Percentiles rank a stretch among this genome's conserved stretches.
Evolutionary conservation across 2,329 filamentous ascomycete genomes (phyloP).

Genomic region (Lachnellula subtilissima): DNA sequence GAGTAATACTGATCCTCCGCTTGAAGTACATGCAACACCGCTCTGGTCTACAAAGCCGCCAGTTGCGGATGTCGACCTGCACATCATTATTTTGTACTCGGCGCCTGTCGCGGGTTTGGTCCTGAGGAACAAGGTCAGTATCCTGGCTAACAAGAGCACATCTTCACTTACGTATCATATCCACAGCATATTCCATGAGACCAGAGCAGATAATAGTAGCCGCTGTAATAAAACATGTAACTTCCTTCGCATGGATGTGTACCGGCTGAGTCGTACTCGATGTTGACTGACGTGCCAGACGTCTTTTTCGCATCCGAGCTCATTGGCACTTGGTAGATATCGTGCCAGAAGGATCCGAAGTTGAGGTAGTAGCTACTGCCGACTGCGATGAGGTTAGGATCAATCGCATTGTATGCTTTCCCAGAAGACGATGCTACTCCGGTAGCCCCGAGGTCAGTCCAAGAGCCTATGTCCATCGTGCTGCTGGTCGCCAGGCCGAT

Average conservation of each 20-base stretch:
- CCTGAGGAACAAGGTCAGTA: slow-evolving; percentile 15
- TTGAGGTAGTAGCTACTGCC: slow-evolving; percentile 44
- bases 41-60: slow-evolving; percentile 53
- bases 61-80: slow-evolving; percentile 48
- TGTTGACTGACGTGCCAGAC: slow-evolving; percentile 36
- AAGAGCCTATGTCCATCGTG: slow-evolving; percentile 48
- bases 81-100: slow-evolving; percentile 65
- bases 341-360: slow-evolving; percentile 66
- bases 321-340: slow-evolving; percentile 57
- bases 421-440: slow-evolving; percentile 43
- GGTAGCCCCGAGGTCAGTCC: slow-evolving; percentile 54
- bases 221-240: slow-evolving; percentile 50
- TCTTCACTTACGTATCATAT: slow-evolving; percentile 39
- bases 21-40: slow-evolving; percentile 47
- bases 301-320: slow-evolving; percentile 30
- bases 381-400: slow-evolving; percentile 46
- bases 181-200: slow-evolving; percentile 57
- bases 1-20: slow-evolving; percentile 58
- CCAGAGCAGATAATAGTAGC: slow-evolving; percentile 62
- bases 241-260: slow-evolving; percentile 51
- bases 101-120: slow-evolving; percentile 45
- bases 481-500: slow-evolving; percentile 44
- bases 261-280: slow-evolving; percentile 49
- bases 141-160: neutral
- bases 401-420: slow-evolving; percentile 56